Evolutionary conservation across 768 basidiomycete species (phyloP), one percentile per base, ranked within the genome.

Genomic region (Podaxis pistillaris): DNA sequence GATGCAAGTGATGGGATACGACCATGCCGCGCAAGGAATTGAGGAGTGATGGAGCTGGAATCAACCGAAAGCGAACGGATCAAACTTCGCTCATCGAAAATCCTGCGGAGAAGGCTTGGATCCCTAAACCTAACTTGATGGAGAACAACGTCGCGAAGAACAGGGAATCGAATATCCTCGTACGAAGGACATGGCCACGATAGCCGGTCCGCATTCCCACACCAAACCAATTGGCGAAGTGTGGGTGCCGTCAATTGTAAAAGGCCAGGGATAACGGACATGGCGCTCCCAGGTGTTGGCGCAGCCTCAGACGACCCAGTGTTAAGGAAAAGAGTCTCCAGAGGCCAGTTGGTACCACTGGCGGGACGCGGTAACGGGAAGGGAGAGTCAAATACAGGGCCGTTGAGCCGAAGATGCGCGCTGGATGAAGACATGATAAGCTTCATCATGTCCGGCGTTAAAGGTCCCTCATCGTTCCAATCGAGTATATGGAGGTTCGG

Each of bases 401-500:
- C 66, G 15, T 64, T 60, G n/a, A 75, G 53, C n/a, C 67, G 63
- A 1, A 75, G 58, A 58, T 74, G 70, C 51, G 63, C 66, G 19
- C 70, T 56, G 4, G 68, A 54, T 2, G 70, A 70, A 0, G 64
- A 19, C 4, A 66, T 53, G 6, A 73, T 62, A 28, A 63, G 61
- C 5, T 50, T 37, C 15, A 74, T 49, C 38, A 70, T 63, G 2
- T 64, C 26, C 4, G 58, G 41, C 0, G 67, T 56, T 22, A 69
- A 46, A 17, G 64, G 22, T 3, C 55, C 52, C 9, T 66, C 64
- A 15, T 63, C 62, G 41, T 67, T 63, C 73, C 71, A 74, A 37
- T 73, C 65, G 17, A 75, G 52, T 4, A 71, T 65, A 33, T 70
- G 65, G n/a, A 75, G 65, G 58, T 75, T 74, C 7, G 67, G 62